Percentiles rank a stretch among this genome's conserved stretches.
phyloP scores from a whole-genome alignment of 495 filamentous ascomycete species.

The Penicillium taxi region DNA sequence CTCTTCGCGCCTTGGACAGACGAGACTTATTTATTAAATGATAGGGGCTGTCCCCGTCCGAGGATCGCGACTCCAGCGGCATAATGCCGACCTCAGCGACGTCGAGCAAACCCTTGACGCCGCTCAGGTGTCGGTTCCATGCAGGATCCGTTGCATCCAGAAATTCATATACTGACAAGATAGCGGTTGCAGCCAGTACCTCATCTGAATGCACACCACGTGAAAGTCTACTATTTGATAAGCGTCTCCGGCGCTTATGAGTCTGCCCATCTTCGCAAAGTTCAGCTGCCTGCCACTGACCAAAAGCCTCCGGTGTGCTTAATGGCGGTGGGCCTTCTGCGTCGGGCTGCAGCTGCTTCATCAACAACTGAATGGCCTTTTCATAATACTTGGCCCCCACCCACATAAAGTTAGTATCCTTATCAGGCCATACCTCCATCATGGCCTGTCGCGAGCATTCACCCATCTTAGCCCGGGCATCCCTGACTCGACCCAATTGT shows the following conservation, averaged over 20 bases:
- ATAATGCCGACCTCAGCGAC: conserved; percentile 58
- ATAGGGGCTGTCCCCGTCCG: conserved; percentile 27
- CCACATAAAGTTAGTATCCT: conserved; percentile 46
- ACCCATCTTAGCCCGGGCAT: conserved; percentile 41
- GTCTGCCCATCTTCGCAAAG: conserved; percentile 24
- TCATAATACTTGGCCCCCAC: conserved; percentile 56
- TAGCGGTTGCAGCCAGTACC: conserved; percentile 53
- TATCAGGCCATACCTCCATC: conserved; percentile 46
- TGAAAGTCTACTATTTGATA: conserved; percentile 32
- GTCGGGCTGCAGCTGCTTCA: conserved; percentile 49
- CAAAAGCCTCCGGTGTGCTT: conserved; percentile 30
- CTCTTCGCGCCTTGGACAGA: conserved; percentile 48
- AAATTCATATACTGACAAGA: conserved; percentile 58
- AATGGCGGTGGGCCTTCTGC: conserved; percentile 28
- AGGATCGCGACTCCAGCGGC: conserved; percentile 40
- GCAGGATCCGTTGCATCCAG: conserved; percentile 52
- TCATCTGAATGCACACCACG: conserved; percentile 49
- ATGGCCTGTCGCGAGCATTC: conserved; percentile 43
- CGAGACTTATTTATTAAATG: conserved; percentile 25
- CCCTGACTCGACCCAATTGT: conserved; percentile 49
- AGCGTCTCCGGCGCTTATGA: conserved; percentile 33
- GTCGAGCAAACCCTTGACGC: conserved; percentile 55
- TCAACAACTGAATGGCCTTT: conserved; percentile 52
- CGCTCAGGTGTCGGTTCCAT: conserved; percentile 57
- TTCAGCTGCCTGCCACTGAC: conserved; percentile 33